Evolutionary conservation across 73 alveolate genomes (phyloP).

Genomic region (Paramecium biaurelia): DNA sequence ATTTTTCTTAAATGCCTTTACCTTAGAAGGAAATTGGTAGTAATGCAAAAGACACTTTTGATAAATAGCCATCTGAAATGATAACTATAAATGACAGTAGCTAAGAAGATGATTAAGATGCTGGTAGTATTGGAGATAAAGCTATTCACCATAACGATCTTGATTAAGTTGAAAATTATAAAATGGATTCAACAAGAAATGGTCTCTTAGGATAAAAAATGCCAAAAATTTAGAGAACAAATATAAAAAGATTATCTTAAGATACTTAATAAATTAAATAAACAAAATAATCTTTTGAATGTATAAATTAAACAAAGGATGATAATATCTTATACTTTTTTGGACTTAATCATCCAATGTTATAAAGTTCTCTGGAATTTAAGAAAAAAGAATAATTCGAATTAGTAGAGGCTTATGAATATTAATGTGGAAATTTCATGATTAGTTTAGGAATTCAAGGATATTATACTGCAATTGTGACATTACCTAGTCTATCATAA

Average conservation of each 20-base stretch:
- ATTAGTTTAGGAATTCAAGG: neutral
- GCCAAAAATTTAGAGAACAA: neutral
- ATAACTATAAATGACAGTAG: neutral
- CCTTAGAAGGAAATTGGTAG: neutral
- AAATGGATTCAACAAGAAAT: neutral
- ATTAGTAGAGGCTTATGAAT: neutral
- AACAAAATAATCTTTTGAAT: neutral
- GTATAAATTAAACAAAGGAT: neutral
- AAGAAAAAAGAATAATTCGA: neutral
- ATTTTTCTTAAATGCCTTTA: neutral
- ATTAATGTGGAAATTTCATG: neutral
- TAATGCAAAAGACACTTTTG: neutral
- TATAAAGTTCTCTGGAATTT: neutral
- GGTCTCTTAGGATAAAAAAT: neutral
- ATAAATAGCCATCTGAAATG: neutral
- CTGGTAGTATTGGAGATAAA: neutral
- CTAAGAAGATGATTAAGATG: neutral
- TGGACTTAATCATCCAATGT: constrained; percentile 18
- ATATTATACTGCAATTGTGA: neutral
- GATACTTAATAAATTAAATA: neutral
- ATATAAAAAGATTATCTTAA: neutral
- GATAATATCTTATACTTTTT: neutral
- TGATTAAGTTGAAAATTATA: neutral
- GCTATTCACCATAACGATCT: neutral
- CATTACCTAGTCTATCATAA: neutral